Percentiles rank a stretch among this genome's conserved stretches.
Conservation (phyloP, 352 stramenopile genomes). For the Globisporangium nagaii region DNA sequence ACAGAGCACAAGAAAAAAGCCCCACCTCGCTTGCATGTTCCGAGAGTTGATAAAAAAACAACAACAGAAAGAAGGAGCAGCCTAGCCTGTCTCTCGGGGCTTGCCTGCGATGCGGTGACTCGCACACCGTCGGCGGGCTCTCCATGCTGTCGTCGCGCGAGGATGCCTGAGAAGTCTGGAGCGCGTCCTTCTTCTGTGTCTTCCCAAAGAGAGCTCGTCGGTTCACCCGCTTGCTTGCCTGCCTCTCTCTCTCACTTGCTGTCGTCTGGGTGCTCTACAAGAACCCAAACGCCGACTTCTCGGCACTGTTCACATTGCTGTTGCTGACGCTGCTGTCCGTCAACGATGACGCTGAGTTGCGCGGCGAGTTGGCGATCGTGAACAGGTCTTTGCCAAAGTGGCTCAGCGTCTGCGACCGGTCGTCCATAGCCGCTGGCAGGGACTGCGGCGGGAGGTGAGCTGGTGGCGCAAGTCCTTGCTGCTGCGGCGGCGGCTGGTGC, state of each 20-base stretch:
- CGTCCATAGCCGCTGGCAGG: conserved; percentile 25
- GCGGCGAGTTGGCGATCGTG: conserved; percentile 79
- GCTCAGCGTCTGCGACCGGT: conserved; percentile 61
- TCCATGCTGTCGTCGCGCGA: too few relatives aligned
- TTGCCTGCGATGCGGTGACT: too few relatives aligned
- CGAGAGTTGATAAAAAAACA: not conserved
- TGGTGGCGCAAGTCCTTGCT: not conserved
- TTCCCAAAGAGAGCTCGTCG: too few relatives aligned
- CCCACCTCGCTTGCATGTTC: not conserved
- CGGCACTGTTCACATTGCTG: conserved; percentile 4
- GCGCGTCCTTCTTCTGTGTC: too few relatives aligned
- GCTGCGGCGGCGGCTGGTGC: conserved; percentile 21
- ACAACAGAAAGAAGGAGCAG: not conserved
- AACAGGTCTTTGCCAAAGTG: conserved; percentile 85
- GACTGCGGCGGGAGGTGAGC: conserved; percentile 18
- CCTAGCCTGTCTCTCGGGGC: too few relatives aligned
- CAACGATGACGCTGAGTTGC: conserved; percentile 19
- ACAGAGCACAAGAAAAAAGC: conserved; percentile 1
- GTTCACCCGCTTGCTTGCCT: not conserved
- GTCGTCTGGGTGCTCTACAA: conserved; percentile 70
- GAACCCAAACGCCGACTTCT: conserved; percentile 85
- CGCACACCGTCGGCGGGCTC: too few relatives aligned
- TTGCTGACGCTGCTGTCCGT: not conserved
- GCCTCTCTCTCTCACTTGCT: not conserved
- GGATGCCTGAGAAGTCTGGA: too few relatives aligned